Evolutionary conservation across 2,329 filamentous ascomycete species (phyloP).

Genomic region (Furcasterigmium sp.): DNA sequence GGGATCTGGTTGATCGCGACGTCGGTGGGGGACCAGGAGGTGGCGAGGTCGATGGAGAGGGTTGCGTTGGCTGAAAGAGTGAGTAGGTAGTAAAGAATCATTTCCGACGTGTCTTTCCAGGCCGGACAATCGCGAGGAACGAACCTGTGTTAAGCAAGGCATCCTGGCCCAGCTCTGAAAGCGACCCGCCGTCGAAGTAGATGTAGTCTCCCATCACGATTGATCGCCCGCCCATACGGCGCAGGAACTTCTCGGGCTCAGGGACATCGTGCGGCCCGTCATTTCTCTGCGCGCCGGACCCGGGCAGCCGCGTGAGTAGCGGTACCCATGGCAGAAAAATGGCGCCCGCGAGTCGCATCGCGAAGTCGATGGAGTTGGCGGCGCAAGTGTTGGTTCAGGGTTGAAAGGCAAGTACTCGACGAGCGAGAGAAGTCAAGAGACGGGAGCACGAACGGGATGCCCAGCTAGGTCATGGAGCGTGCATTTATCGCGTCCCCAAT

Average conservation of each 20-base stretch:
- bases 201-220: conserved; percentile 26
- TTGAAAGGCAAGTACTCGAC: too few relatives aligned
- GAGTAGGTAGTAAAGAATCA: not conserved
- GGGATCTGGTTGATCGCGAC: conserved; percentile 20
- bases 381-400: too few relatives aligned
- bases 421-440: too few relatives aligned
- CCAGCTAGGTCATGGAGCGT: too few relatives aligned
- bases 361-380: too few relatives aligned
- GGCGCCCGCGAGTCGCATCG: too few relatives aligned
- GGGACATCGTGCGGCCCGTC: not conserved
- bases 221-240: conserved; percentile 3
- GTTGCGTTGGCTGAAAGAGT: conserved; percentile 21
- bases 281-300: not conserved
- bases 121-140: too few relatives aligned
- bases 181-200: conserved; percentile 32
- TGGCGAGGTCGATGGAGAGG: conserved; percentile 24
- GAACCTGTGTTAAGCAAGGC: conserved; percentile 11
- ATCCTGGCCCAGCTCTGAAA: conserved; percentile 15
- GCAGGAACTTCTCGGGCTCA: not conserved
- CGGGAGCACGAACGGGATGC: too few relatives aligned
- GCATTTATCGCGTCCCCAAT: too few relatives aligned
- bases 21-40: conserved; percentile 27
- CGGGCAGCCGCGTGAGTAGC: too few relatives aligned
- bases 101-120: too few relatives aligned
- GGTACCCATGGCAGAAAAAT: too few relatives aligned